Base-by-base conservation (phyloP, 2,329 filamentous ascomycete genomes). In the Xylaria sp. region DNA sequence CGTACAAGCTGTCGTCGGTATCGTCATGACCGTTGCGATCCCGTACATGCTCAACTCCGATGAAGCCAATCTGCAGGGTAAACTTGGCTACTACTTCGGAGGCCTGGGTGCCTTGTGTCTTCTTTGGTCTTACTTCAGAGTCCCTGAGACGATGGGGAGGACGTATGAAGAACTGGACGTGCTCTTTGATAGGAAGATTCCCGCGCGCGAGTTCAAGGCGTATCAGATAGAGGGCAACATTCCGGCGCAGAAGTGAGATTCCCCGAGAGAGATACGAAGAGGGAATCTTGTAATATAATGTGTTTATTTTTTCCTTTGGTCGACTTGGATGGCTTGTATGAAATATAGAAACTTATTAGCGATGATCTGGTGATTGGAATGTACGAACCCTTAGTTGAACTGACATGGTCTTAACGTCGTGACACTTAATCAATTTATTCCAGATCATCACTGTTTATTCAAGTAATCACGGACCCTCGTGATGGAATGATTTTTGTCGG, bases 21-120 rank as follows among this genome's bases (percentile, higher is more conserved):
- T 76, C 30, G 67, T 68, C 18, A 77, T 77, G 75, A 78, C 75
- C 1, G 73, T 77, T 0, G 75, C 74, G 1, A 77, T 78, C 52
- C 76, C 76, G 1, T 78, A 77, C 59, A 73, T 78, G 71, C 76
- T 78, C 61, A 77, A 77, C 59, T 74, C 75, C 0, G 73, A 75
- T 52, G 67, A 77, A 65, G 75, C 74, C 30, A 76, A 78, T 57
- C 72, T 76, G 70, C 74, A 75, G 55, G 76, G 76, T 4, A 78
- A 78, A 61, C 66, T 76, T 4, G 72, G 74, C 0, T 77, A 75
- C 59, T 76, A 75, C 64, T 77, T 75, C 54, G 75, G 74, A 11
- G 75, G 74, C 0, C 59, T 76, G 10, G 74, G 72, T 4, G 65
- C 68, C 1, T 10, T 76, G 3, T 76, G 75, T 54, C 69, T 73